Evolutionary conservation across 805 yeast genomes (phyloP), one percentile per base, ranked within the genome.

Genomic region (Metschnikowia koreensis): DNA sequence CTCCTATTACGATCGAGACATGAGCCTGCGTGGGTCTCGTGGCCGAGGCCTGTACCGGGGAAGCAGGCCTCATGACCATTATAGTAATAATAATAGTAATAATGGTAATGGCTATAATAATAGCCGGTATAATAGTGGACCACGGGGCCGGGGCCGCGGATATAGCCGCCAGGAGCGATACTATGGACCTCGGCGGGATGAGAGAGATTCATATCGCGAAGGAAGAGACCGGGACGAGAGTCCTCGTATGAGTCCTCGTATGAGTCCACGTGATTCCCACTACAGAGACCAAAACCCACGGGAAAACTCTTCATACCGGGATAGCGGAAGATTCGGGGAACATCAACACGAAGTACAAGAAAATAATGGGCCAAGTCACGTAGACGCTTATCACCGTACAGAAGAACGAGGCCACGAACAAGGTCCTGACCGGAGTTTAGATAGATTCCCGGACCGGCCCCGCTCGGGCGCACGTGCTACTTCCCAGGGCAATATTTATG

Each of bases 41-140:
- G 57, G 60, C 12, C 50, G 65, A 15, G 64, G 68, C 26, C 63
- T 60, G 1, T 59, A 56, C 50, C 56, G 68, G 33, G 65, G 66
- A 26, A 47, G 61, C 47, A 60, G 54, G 34, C 51, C 51, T 29
- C 53, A 51, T 33, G 53, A 56, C 47, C 55, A 48, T 41, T 54
- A 48, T 45, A 50, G 53, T 17, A 28, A 31, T 6, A 31, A 12
- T 6, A 10, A 31, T 31, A 12, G 34, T 31, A 31, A 31, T 31
- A 31, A 31, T 31, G 22, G 22, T 2, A 22, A 22, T 22, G 22
- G 22, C 22, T 22, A 22, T 22, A 22, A 22, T 22, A 22, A 4
- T 22, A 22, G 22, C 22, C 22, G 22, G 22, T 22, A 22, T 22
- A 22, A 22, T 22, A 22, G 47, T 6, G 41, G 39, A 11, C 54